Conservation (phyloP, 108 stramenopile genomes). For the Aureococcus anophagefferens region DNA sequence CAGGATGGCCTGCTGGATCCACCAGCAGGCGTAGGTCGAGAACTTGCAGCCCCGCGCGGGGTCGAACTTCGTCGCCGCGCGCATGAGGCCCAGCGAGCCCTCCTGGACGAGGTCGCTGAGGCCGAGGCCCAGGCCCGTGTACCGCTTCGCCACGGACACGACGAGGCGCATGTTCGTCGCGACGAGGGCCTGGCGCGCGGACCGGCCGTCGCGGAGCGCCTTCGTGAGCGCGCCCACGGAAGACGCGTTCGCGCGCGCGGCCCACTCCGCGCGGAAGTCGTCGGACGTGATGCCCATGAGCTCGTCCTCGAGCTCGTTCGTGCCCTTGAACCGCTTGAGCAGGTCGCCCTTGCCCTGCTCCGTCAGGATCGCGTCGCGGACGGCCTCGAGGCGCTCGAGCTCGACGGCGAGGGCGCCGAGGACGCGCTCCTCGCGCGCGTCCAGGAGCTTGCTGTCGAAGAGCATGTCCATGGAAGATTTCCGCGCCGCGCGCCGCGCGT, state of each 20-base stretch:
- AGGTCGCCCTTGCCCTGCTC: background rate
- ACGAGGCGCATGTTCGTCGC: constrained; percentile 68
- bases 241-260: background rate
- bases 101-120: constrained; percentile 82
- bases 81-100: constrained; percentile 74
- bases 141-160: constrained; percentile 54
- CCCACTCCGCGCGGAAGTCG: background rate
- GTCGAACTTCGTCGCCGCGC: constrained; percentile 85
- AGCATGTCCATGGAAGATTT: too few relatives aligned
- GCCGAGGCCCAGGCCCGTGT: constrained; percentile 18
- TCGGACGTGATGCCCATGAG: constrained; percentile 45
- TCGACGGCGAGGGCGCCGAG: background rate
- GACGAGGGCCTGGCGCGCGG: constrained; percentile 38
- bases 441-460: background rate
- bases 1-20: constrained; percentile 93
- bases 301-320: constrained; percentile 28
- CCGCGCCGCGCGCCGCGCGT: too few relatives aligned
- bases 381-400: background rate
- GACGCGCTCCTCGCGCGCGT: background rate
- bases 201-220: background rate
- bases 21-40: constrained; percentile 90
- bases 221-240: background rate
- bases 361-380: background rate
- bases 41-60: constrained; percentile 73
- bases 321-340: background rate